Conservation (phyloP, 2,329 filamentous ascomycete species). For the Colletotrichum australisinense region DNA sequence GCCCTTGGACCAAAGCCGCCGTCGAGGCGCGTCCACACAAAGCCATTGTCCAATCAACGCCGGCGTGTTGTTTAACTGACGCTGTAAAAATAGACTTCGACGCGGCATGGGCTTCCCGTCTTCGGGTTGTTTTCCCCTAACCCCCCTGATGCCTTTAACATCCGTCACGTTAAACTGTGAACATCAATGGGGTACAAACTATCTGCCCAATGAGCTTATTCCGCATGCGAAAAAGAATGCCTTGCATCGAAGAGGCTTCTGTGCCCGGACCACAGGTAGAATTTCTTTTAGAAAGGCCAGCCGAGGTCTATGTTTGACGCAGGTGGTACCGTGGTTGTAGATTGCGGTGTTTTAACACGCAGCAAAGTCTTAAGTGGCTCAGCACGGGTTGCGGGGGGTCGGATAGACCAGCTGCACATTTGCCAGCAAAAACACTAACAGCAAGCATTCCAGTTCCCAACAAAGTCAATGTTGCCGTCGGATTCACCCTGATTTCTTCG, state of each 20-base stretch:
- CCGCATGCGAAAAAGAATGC: background rate
- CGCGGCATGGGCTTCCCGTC: background rate
- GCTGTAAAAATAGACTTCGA: slow-evolving; percentile 17
- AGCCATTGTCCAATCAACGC: background rate
- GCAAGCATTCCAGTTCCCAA: background rate
- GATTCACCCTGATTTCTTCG: background rate
- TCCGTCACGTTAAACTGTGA: background rate
- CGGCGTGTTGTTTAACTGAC: background rate
- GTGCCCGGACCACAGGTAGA: background rate
- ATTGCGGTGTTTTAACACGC: background rate
- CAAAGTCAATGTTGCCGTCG: background rate
- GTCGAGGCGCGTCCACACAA: background rate
- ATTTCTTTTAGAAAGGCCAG: background rate
- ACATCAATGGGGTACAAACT: background rate
- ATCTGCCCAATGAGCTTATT: background rate
- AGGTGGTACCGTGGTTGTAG: background rate
- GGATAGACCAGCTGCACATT: background rate
- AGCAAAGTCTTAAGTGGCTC: background rate
- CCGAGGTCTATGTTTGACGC: background rate
- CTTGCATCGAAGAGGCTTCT: background rate
- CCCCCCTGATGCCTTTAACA: background rate
- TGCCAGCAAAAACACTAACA: background rate
- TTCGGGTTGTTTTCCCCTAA: background rate
- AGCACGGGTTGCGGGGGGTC: background rate
- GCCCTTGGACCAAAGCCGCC: background rate